Base-by-base conservation (phyloP, 1,284 basidiomycete species). In the Cryptococcus hybrid region DNA sequence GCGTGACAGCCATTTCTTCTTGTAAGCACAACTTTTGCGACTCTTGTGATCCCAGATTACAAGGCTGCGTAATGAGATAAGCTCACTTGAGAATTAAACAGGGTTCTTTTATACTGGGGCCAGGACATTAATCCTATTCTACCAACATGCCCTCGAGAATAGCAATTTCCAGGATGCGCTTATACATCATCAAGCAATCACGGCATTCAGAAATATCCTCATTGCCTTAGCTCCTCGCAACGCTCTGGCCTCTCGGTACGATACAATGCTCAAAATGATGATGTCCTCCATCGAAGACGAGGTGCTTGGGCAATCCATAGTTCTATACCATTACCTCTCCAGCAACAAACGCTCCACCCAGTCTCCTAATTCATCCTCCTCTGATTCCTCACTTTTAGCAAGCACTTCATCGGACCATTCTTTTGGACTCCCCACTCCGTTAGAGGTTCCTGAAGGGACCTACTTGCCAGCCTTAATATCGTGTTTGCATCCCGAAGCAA, bases 91-190 rank as follows among this genome's bases (percentile, higher is more conserved):
- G 34, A 24, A 24, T 3, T 35, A 6, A 24, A 9, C 7, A 37
- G 60, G 60, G 49, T 60, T 56, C 44, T 58, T 72, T 38, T 71
- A 68, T 53, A 66, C 64, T 0, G 70, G 71, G 3, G 68, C 65
- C 12, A 46, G 67, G 13, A 67, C 69, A 1, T 50, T 76, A 35
- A 38, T 70, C 5, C 47, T 66, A n/a, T 74, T 74, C 57, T 70
- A 66, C 51, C 65, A 68, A 47, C 55, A 61, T 0, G 66, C 69
- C 0, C 55, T 74, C 0, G 62, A 64, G 35, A 58, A 57, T 1
- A 54, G 60, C 1, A 68, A 72, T 46, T 38, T 51, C 5, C 37
- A 47, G 34, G 47, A 62, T 0, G 67, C 62, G 2, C 58, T 59
- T 30, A 54, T 59, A 8, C 57, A 69, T 8, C 54, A 64, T 7